Evolutionary conservation across 1,284 basidiomycete species (phyloP).

Genomic region (Trichosporon faecale): DNA sequence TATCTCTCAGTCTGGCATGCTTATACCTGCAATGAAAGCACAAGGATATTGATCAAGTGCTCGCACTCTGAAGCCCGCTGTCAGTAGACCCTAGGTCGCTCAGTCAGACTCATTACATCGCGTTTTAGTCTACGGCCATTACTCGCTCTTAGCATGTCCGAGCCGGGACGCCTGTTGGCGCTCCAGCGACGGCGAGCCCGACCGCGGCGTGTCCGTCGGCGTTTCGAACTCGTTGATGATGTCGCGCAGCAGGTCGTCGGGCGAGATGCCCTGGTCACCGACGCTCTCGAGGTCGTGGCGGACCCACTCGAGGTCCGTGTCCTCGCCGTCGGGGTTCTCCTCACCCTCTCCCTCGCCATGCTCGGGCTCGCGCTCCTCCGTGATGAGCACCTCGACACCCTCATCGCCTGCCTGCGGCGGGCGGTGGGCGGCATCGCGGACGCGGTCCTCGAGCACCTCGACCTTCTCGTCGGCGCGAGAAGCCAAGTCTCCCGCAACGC

Average conservation of each 20-base stretch:
- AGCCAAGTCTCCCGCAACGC: not conserved
- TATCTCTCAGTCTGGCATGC: too few relatives aligned
- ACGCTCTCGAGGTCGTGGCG: slow-evolving; percentile 19
- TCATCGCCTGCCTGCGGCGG: not conserved
- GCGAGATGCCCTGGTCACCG: not conserved
- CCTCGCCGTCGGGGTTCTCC: slow-evolving; percentile 18
- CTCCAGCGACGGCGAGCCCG: not conserved
- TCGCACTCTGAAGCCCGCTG: too few relatives aligned
- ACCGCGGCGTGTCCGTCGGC: not conserved
- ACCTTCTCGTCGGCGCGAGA: not conserved
- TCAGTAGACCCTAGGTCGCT: too few relatives aligned
- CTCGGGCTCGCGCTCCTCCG: slow-evolving; percentile 11
- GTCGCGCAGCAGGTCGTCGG: slow-evolving; percentile 6
- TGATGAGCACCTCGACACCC: not conserved
- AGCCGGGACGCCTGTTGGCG: not conserved
- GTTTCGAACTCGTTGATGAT: slow-evolving; percentile 3
- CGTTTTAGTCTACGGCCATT: not conserved
- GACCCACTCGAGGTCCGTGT: slow-evolving; percentile 25
- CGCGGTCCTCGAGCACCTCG: not conserved
- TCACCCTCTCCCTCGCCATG: not conserved
- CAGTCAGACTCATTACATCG: not conserved
- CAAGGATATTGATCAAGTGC: too few relatives aligned
- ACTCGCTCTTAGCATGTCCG: not conserved
- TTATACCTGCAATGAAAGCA: too few relatives aligned
- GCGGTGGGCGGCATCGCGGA: not conserved